Evolutionary conservation across 2,329 filamentous ascomycete genomes (phyloP).

Genomic region (Elsinoe batatas): DNA sequence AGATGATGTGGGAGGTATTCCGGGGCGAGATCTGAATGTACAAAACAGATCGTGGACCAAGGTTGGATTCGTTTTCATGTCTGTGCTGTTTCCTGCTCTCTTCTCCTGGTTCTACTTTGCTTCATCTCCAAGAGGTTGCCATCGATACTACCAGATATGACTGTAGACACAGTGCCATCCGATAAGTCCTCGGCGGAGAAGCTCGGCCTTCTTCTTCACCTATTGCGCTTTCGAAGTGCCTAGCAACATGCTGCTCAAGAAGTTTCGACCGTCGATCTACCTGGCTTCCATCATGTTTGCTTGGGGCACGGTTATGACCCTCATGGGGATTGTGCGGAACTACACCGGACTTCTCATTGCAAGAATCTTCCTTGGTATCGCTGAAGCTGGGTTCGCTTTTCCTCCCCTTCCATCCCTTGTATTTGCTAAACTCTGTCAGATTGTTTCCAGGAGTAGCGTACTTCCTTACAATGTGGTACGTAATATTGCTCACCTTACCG

Average conservation of each 20-base stretch:
- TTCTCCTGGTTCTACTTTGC: background rate
- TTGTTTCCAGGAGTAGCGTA: conserved; percentile 20
- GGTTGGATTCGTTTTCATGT: background rate
- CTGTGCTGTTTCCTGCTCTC: background rate
- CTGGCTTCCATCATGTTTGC: conserved; percentile 23
- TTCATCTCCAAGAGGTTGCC: no score
- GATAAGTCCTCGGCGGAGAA: background rate
- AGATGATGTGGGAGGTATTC: conserved; percentile 7
- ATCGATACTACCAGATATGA: background rate
- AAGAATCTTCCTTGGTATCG: conserved; percentile 33
- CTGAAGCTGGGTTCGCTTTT: conserved; percentile 39
- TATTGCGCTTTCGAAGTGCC: conserved; percentile 33
- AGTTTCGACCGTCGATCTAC: conserved; percentile 22
- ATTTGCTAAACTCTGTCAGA: background rate
- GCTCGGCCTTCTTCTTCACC: conserved; percentile 34
- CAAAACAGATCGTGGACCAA: background rate
- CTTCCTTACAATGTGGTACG: conserved; percentile 15
- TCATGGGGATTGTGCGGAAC: conserved; percentile 23
- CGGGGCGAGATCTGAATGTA: background rate
- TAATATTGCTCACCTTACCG: background rate
- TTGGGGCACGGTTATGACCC: conserved; percentile 26
- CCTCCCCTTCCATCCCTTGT: background rate
- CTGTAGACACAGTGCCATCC: background rate
- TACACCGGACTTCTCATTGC: conserved; percentile 22
- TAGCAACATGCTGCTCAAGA: conserved; percentile 34